phyloP scores from a whole-genome alignment of 225 moss, liverwort and hornwort genomes.

The Sphagnum contortum region DNA sequence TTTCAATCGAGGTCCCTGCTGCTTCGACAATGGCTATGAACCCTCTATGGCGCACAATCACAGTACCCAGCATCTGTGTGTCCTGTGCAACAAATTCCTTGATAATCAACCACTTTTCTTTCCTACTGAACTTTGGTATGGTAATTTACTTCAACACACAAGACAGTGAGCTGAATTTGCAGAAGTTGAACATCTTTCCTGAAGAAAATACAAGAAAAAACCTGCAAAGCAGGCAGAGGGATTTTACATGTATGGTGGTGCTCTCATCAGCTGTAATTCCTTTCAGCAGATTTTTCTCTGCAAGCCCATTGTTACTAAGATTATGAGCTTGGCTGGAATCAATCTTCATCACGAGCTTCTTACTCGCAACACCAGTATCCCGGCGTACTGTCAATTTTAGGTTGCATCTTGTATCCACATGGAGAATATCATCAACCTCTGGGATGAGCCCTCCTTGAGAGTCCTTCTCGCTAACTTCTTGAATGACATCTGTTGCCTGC shows the following conservation, averaged over 20 bases:
- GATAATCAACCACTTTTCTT: too few relatives aligned
- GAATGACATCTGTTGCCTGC: constrained; percentile 48
- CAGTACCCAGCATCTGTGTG: constrained; percentile 44
- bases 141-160: too few relatives aligned
- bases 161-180: too few relatives aligned
- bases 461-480: constrained; percentile 20
- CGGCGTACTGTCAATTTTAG: constrained; percentile 29
- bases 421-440: constrained; percentile 1
- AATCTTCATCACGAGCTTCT: constrained; percentile 28
- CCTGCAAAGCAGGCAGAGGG: background rate
- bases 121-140: too few relatives aligned
- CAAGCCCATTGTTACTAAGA: constrained; percentile 28
- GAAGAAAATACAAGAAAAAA: too few relatives aligned
- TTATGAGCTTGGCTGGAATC: constrained; percentile 28
- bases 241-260: constrained; percentile 54
- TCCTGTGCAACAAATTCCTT: constrained; percentile 24
- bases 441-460: constrained; percentile 5
- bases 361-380: constrained; percentile 39
- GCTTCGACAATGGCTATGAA: constrained; percentile 50
- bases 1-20: constrained; percentile 19
- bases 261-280: constrained; percentile 66
- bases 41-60: constrained; percentile 53
- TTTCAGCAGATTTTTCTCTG: constrained; percentile 48
- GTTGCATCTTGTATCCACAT: constrained; percentile 19
- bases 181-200: too few relatives aligned